phyloP scores from a whole-genome alignment of 371 early-diverging fungal genomes.

The Mucor piriformis region DNA sequence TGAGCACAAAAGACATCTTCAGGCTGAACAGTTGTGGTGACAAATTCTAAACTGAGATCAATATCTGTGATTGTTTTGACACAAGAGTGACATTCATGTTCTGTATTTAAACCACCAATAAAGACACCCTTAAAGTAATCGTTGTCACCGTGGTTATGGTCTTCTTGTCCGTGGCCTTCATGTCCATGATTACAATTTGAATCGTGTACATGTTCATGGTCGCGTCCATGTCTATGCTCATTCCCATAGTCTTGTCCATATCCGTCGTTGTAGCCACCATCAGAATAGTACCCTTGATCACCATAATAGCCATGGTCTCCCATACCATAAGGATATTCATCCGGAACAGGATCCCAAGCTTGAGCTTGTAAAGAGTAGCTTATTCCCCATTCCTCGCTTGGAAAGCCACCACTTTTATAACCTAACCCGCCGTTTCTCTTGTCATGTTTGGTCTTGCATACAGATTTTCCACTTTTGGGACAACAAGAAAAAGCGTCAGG shows the following conservation, averaged over 20 bases:
- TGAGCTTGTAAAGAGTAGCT: no score
- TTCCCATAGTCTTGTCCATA: neutral
- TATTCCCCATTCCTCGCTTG: neutral
- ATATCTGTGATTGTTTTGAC: constrained; percentile 1
- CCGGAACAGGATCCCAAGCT: neutral
- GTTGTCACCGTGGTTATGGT: neutral
- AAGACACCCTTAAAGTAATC: neutral
- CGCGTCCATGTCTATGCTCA: neutral
- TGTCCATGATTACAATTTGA: neutral
- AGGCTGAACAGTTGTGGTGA: neutral
- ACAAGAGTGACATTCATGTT: neutral
- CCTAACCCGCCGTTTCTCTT: neutral
- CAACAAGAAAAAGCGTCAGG: constrained; percentile 40
- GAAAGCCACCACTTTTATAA: neutral
- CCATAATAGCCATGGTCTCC: neutral
- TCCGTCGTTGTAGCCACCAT: neutral
- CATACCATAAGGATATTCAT: neutral
- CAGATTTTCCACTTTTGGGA: constrained; percentile 29
- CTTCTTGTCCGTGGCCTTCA: neutral
- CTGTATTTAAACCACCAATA: no score
- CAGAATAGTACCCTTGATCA: no score
- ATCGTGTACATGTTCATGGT: neutral
- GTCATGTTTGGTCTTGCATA: constrained; percentile 3
- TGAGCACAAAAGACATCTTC: constrained; percentile 1
- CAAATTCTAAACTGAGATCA: neutral